A percentile compares a stretch with the other conserved stretches of the same genome.
Evolutionary conservation across 805 yeast genomes (phyloP).

Genomic region (Teunomyces tritomae): DNA sequence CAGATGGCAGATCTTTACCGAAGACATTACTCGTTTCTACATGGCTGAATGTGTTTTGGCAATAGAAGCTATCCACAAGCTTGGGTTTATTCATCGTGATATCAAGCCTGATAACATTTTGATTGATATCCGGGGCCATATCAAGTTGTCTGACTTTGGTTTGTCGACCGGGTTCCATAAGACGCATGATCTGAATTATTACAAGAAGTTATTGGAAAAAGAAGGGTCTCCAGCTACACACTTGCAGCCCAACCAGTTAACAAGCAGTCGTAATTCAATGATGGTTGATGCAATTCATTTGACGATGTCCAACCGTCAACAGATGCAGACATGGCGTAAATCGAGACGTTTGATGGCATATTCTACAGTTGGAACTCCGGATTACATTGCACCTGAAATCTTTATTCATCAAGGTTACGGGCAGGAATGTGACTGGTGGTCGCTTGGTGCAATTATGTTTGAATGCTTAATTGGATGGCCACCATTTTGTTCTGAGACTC

Average conservation of each 20-base stretch:
- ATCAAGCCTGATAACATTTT: constrained; percentile 95
- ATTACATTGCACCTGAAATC: constrained; percentile 93
- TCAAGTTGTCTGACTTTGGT: constrained; percentile 73
- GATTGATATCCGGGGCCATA: constrained; percentile 75
- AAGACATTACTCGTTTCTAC: constrained; percentile 87
- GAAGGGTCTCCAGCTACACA: constrained; percentile 41
- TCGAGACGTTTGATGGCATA: constrained; percentile 91
- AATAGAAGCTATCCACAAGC: constrained; percentile 87
- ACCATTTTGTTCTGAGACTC: constrained; percentile 92
- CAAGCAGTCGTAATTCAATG: constrained; percentile 65
- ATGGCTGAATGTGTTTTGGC: constrained; percentile 97
- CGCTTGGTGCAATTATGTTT: constrained; percentile 93
- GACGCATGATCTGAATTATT: constrained; percentile 87
- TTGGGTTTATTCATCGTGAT: constrained; percentile 95
- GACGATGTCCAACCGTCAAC: constrained; percentile 93
- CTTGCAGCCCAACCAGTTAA: constrained; percentile 18
- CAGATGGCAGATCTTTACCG: constrained; percentile 90
- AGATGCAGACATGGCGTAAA: constrained; percentile 94
- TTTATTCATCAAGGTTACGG: constrained; percentile 92
- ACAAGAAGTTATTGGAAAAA: constrained; percentile 71
- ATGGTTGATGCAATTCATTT: constrained; percentile 92
- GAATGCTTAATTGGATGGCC: constrained; percentile 98
- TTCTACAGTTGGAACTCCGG: constrained; percentile 96
- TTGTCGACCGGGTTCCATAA: constrained; percentile 88
- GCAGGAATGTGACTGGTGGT: constrained; percentile 98